Conservation (phyloP, 2,329 filamentous ascomycete genomes). For the Daldinia eschscholtzii region DNA sequence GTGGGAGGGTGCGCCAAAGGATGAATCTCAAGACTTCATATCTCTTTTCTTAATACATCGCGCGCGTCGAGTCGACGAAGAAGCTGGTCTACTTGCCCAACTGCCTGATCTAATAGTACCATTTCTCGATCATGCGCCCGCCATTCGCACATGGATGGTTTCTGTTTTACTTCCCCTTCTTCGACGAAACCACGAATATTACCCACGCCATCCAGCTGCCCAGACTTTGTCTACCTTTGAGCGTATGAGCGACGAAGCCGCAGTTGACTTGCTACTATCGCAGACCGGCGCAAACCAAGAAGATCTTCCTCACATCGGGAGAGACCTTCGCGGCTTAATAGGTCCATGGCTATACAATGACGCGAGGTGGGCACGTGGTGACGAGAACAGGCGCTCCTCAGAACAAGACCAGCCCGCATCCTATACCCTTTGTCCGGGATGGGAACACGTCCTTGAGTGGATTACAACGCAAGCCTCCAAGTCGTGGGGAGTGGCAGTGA, state of each 20-base stretch:
- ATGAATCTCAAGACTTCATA: constrained; percentile 67
- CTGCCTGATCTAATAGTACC: constrained; percentile 76
- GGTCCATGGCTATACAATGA: constrained; percentile 80
- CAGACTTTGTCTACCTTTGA: constrained; percentile 74
- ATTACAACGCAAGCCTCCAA: constrained; percentile 69
- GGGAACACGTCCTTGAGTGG: constrained; percentile 78
- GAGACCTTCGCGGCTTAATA: constrained; percentile 76
- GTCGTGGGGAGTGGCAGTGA: constrained; percentile 72
- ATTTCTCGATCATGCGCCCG: constrained; percentile 72
- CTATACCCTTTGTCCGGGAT: constrained; percentile 66
- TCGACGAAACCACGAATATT: constrained; percentile 77
- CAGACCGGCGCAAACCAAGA: constrained; percentile 62
- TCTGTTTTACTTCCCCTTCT: constrained; percentile 77
- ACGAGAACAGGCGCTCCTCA: constrained; percentile 43
- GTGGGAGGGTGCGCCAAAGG: constrained; percentile 61
- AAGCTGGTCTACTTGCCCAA: constrained; percentile 78
- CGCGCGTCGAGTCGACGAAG: constrained; percentile 75
- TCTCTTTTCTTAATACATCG: constrained; percentile 76
- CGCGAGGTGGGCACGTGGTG: constrained; percentile 64
- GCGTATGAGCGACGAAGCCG: constrained; percentile 68
- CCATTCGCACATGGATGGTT: constrained; percentile 75
- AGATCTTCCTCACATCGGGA: constrained; percentile 61
- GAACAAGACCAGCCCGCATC: constrained; percentile 45
- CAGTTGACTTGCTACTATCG: constrained; percentile 72
- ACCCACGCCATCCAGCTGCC: constrained; percentile 63